Base-by-base conservation (phyloP, 768 basidiomycete species). In the Auricularia auricula-judae region DNA sequence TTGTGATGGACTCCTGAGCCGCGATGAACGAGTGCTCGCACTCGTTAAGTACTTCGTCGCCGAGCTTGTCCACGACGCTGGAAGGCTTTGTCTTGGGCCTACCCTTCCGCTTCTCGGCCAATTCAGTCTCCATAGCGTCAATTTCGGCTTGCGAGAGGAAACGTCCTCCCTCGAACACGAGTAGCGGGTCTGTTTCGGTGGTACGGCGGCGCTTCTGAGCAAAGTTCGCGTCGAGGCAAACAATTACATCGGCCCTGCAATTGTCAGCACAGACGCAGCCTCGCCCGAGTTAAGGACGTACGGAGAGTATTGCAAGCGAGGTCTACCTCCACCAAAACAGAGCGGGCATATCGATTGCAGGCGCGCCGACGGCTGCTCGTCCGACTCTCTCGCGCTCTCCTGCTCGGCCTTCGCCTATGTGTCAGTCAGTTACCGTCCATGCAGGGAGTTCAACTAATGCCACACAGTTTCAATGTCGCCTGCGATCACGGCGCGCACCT, bases 21-120 rank as follows among this genome's bases (percentile, higher is more conserved):
- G 65, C 66, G 7, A 35, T n/a, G 60, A 66, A 66, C 4, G 63
- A 62, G 5, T 65, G 36, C 34, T 65, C 35, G 47, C 66, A 66
- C 21, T 58, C 66, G 23, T 65, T 21, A 8, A 56, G 53, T 21
- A 56, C 53, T n/a, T 10, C 53, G 53, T 56, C 53, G 23, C n/a
- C 53, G 23, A 56, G 53, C 21, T 56, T 43, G 42, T 8, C 42
- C 42, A 21, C 8, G 10, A 16, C 16, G 42, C 42, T 16, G 10
- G 8, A 10, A 8, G 8, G 8, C 18, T 21, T 29, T 21, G 11
- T 56, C 18, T 21, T 29, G 11, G 33, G 4, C 5, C 12, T 5
- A 7, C 11, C 21, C 23, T 36, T 10, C 39, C 36, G 23, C 8
- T 33, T 10, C 58, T 23, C 18, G 23, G 42, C 42, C 29, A 65